phyloP scores from a whole-genome alignment of 805 yeast species.

The Ogataea parapolymorpha region DNA sequence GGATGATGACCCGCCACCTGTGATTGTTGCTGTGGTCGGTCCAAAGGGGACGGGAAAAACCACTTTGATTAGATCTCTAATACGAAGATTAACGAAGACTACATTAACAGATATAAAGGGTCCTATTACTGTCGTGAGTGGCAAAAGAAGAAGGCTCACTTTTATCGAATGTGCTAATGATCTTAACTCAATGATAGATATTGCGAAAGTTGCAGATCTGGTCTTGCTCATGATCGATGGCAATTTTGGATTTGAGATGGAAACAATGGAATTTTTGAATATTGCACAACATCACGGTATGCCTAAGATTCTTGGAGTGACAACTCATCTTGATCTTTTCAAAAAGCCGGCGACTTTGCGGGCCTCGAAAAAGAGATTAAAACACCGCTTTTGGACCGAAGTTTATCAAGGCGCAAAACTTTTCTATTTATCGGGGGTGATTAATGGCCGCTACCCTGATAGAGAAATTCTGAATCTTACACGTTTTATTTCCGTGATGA shows the following conservation, averaged over 20 bases:
- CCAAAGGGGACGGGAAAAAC: conserved; percentile 99
- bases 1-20: conserved; percentile 96
- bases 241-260: conserved; percentile 98
- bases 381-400: conserved; percentile 97
- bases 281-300: conserved; percentile 98
- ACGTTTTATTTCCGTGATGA: conserved; percentile 93
- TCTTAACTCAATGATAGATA: conserved; percentile 91
- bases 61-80: conserved; percentile 84
- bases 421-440: conserved; percentile 90
- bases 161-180: conserved; percentile 92
- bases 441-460: conserved; percentile 97
- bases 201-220: conserved; percentile 92
- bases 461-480: conserved; percentile 89
- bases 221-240: conserved; percentile 91
- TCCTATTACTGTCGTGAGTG: conserved; percentile 94
- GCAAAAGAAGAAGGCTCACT: conserved; percentile 88
- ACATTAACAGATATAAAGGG: conserved; percentile 85
- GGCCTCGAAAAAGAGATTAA: conserved; percentile 85
- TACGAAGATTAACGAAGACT: conserved; percentile 84
- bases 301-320: conserved; percentile 94
- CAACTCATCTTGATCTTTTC: conserved; percentile 93
- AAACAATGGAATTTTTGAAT: conserved; percentile 96
- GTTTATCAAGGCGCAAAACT: conserved; percentile 97
- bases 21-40: conserved; percentile 94
- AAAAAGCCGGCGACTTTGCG: conserved; percentile 85